phyloP scores from a whole-genome alignment of 495 filamentous ascomycete genomes.

The Xylaria sp. region DNA sequence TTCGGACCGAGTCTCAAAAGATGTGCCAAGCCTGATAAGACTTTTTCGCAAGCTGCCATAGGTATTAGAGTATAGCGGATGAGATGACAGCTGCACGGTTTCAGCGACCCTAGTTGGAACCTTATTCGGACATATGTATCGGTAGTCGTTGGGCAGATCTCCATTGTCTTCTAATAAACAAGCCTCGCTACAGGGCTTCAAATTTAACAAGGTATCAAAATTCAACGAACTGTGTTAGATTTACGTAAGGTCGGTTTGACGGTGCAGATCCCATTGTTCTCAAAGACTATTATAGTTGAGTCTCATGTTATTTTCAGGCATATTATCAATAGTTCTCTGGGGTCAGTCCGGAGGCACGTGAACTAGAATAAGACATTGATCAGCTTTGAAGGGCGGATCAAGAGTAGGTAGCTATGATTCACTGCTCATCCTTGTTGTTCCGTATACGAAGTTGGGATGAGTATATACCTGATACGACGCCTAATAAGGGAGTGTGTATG shows the following conservation, averaged over 20 bases:
- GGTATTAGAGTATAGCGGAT: background rate
- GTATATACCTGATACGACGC: background rate
- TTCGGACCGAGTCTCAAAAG: slow-evolving; percentile 23
- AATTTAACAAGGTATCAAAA: background rate
- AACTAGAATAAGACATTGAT: background rate
- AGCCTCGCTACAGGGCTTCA: background rate
- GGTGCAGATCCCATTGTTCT: background rate
- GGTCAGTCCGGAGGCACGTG: no score
- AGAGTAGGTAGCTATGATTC: slow-evolving; percentile 6
- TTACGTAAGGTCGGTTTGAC: background rate
- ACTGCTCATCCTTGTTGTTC: background rate
- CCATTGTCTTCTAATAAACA: background rate
- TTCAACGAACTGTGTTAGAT: background rate
- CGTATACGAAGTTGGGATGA: background rate
- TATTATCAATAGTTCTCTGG: background rate
- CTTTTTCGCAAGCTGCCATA: slow-evolving; percentile 1
- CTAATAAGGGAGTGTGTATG: background rate
- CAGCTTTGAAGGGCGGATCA: background rate
- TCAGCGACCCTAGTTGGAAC: background rate
- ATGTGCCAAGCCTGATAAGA: background rate
- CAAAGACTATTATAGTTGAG: background rate
- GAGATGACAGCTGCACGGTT: slow-evolving; percentile 11
- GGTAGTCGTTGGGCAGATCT: background rate
- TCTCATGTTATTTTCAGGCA: background rate
- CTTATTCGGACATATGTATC: slow-evolving; percentile 15